Base-by-base conservation (phyloP, 2,329 filamentous ascomycete genomes). In the Hypocrella siamensis region DNA sequence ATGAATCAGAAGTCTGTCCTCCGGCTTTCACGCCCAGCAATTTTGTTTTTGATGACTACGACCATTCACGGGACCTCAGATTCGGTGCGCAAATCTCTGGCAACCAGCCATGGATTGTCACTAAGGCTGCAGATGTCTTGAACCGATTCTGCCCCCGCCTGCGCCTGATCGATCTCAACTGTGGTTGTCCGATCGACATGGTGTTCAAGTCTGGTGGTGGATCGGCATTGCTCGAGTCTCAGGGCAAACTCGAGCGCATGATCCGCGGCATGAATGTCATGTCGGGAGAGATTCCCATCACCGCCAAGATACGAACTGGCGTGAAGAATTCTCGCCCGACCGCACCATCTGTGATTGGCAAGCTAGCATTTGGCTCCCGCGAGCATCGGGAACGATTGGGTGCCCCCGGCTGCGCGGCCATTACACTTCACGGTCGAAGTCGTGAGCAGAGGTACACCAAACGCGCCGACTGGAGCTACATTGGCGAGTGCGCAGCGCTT, bases 211-310 rank as follows among this genome's bases (percentile, higher is more conserved):
- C 79, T 28, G 90, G 90, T 31, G 84, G 82, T 26, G 90, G 90
- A 4, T 93, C 88, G 15, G 88, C 83, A 2, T 70, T 98, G 12
- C 74, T 98, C n/a, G 90, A 98, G 46, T 67, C 77, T 33, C 81
- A 73, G 19, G 75, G 75, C 35, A 96, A 94, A 57, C 61, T 98
- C 31, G 86, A 94, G 55, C 88, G 88, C 55, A 96, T 94, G 57
- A 67, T 98, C 27, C 73, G 86, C 40, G 90, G 90, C 43, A 98
- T 98, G 90, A 94, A 93, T 49, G 71, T 76, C 26, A 83, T 96
- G 9, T 93, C 85, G 4, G 79, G 80, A 27, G 81, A 92, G 45
- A 76, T 92, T 17, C 90, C 90, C 16, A 84, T 98, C 46, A 93
- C 85, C 1, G 81, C 83, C 44, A 98, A 98, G 63, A 86, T 98